Conservation (phyloP, 257 asterid genomes). For the Fraxinus quadrangulata region DNA sequence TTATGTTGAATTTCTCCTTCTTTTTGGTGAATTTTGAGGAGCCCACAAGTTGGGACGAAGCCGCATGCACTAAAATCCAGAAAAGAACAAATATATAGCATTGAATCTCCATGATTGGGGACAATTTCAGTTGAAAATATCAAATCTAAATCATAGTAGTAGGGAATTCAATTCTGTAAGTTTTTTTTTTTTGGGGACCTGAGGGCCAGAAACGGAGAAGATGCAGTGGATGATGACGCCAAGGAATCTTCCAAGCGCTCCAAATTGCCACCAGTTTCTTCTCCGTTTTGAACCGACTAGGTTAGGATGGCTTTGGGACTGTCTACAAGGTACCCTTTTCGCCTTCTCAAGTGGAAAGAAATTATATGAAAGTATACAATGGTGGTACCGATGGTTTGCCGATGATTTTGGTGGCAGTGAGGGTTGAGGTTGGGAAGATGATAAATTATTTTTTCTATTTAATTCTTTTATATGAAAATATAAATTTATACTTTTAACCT, state of each 20-base stretch:
- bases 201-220: constrained; percentile 26
- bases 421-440: too few species aligned
- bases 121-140: not conserved
- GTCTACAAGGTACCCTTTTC: constrained; percentile 53
- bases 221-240: constrained; percentile 33
- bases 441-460: too few species aligned
- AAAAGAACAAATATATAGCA: too few species aligned
- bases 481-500: too few species aligned
- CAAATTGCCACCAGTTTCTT: constrained; percentile 80
- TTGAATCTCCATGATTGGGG: not conserved
- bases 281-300: constrained; percentile 69
- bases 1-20: not conserved
- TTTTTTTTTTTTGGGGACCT: constrained; percentile 27
- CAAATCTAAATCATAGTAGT: constrained; percentile 14
- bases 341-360: too few species aligned
- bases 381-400: too few species aligned
- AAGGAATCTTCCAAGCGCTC: constrained; percentile 47
- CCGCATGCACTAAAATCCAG: not conserved
- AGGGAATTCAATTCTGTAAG: constrained; percentile 3
- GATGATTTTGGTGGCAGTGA: too few species aligned
- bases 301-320: constrained; percentile 85
- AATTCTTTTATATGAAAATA: too few species aligned
- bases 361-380: too few species aligned
- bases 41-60: not conserved
- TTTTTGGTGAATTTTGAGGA: not conserved